phyloP scores from a whole-genome alignment of 129 eudicot species.

The Flaveria trinervia region DNA sequence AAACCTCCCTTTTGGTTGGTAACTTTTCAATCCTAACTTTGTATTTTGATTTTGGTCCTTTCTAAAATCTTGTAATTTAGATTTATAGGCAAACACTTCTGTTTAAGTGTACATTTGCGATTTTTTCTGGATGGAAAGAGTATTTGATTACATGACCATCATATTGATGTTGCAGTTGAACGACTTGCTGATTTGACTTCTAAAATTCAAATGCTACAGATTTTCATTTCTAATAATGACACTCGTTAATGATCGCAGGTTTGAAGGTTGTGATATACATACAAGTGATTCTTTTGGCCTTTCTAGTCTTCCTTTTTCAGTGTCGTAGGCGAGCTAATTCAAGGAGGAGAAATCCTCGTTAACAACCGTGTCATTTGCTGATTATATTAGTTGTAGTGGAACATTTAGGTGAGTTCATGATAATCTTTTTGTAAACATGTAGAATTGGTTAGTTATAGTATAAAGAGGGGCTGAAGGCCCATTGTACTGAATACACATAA shows the following conservation, averaged over 20 bases:
- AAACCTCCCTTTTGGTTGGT: background rate
- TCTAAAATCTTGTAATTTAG: background rate
- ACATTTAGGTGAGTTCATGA: background rate
- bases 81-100: background rate
- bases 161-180: background rate
- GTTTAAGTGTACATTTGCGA: background rate
- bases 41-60: background rate
- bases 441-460: conserved; percentile 4
- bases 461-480: background rate
- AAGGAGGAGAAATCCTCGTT: conserved; percentile 61
- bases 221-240: conserved; percentile 11
- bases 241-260: conserved; percentile 50
- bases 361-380: background rate
- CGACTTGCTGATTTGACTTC: conserved; percentile 9
- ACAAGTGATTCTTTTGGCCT: conserved; percentile 56
- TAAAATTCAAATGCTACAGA: conserved; percentile 17
- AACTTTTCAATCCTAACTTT: conserved; percentile 5
- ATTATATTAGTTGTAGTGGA: background rate
- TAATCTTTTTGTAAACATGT: background rate
- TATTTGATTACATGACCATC: conserved; percentile 2
- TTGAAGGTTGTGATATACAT: conserved; percentile 57
- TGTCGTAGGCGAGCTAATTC: conserved; percentile 49
- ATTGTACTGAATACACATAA: background rate
- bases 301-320: conserved; percentile 44
- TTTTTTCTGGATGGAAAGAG: background rate